phyloP scores from a whole-genome alignment of 2,329 filamentous ascomycete species.

The Ilyonectria sp. region DNA sequence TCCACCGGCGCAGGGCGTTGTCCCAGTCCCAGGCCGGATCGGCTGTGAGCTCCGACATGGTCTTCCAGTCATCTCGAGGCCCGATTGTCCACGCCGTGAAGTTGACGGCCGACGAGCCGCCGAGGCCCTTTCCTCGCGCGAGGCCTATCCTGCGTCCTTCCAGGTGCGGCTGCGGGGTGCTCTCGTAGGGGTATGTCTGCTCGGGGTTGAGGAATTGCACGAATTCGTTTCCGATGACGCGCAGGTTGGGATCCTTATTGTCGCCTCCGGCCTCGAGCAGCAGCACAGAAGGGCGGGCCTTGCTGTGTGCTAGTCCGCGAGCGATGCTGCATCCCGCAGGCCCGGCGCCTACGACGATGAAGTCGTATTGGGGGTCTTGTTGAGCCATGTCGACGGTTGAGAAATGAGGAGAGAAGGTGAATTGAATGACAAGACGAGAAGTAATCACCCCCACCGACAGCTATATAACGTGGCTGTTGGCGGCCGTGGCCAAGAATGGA shows the following conservation, averaged over 20 bases:
- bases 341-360: conserved; percentile 37
- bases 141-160: conserved; percentile 33
- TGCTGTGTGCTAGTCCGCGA: conserved; percentile 27
- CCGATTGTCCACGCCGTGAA: conserved; percentile 37
- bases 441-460: background rate
- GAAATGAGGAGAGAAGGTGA: background rate
- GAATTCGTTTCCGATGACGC: conserved; percentile 34
- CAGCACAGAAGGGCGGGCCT: conserved; percentile 26
- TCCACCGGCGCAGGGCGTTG: conserved; percentile 27
- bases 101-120: conserved; percentile 35
- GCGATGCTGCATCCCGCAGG: conserved; percentile 35
- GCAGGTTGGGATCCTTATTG: conserved; percentile 30
- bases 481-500: background rate
- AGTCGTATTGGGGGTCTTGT: conserved; percentile 31
- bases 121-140: conserved; percentile 33
- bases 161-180: conserved; percentile 28
- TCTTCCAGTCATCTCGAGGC: conserved; percentile 35
- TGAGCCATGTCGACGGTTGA: conserved; percentile 5
- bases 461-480: conserved; percentile 10
- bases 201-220: conserved; percentile 34
- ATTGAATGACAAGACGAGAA: background rate
- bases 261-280: conserved; percentile 36
- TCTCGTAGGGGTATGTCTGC: conserved; percentile 32
- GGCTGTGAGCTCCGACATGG: conserved; percentile 28
- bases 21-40: conserved; percentile 34